Evolutionary conservation across 257 asterid genomes (phyloP), one percentile per base, ranked within the genome.

Genomic region (Nicotiana obtusifolia): DNA sequence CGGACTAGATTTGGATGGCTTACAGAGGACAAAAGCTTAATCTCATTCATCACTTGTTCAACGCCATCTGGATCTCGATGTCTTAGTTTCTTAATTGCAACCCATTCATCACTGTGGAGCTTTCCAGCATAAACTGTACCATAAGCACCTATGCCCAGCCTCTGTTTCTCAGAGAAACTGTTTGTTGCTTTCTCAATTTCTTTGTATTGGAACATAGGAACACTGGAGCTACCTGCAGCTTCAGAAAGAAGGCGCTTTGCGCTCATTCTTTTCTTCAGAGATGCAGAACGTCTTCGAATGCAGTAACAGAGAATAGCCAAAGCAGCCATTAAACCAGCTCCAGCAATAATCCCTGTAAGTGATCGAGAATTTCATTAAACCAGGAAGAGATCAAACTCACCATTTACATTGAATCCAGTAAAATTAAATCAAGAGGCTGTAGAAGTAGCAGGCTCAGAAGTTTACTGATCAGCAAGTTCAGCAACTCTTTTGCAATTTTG

Each of bases 1-100:
- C 98, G 97, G 82, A 95, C 98, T 9, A 95, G 75, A 78, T 93
- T 95, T n/a, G 97, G 98, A 71, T 95, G 99, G 84, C 97, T 91
- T 1, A 95, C 97, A 0, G 97, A 87, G 82, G 98, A 92, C 10
- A 95, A 87, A 69, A 95, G 99, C 86, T 92, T 92, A 90, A 93
- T 89, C 80, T 95, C 97, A 56, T 95, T 93, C 98, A 93, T 92
- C 22, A 95, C 98, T 79, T 93, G 97, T 52, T 91, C 97, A 5
- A 86, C 78, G 35, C 95, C 87, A 24, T 95, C 97, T 4, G 87
- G 91, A 73, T 93, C 99, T 0, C 85, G 91, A 64, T 90, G 88
- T 66, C 93, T 88, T 68, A 93, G 85, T 57, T 90, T 93, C 84
- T 95, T 95, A 81, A 95, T 89, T 14, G 99, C 99, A 49, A 91